Evolutionary conservation across 2,329 filamentous ascomycete genomes (phyloP), one percentile per base, ranked within the genome.

Genomic region (Zymoseptoria passerinii): DNA sequence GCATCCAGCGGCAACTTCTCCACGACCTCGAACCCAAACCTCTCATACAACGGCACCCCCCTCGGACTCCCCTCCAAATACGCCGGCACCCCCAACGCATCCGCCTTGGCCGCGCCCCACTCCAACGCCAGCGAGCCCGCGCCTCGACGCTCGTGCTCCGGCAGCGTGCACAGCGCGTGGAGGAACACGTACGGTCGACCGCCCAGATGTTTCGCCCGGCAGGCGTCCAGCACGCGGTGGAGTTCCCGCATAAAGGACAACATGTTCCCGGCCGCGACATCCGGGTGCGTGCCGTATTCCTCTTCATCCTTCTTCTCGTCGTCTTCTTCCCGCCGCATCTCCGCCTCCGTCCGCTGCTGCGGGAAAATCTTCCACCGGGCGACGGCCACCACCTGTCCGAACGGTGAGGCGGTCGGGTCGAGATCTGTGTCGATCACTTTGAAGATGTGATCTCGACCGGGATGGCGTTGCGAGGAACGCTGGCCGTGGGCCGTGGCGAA

Each of bases 41-140:
- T 67, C 62, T 71, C 71, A 59, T 79, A 79, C 19, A 79, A 58
- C 8, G 66, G 66, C 56, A 69, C 67, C 0, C 72, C 77, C 52
- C 66, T 63, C 23, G 68, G 63, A n/a, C 69, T 74, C 6, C 72
- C 69, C 61, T 77, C 75, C 35, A 79, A 54, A 66, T 76, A 79
- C 2, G 65, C 66, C 13, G 67, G 65, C 52, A 77, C 44, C 0
- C 72, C 71, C 52, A 73, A 63, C 51, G 68, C 59, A 63, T 78
- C 76, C 29, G 75, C 76, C 55, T 72, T 68, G 28, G 70, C 60
- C 10, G 74, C 35, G 0, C 75, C 77, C 71, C 72, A 74, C 18
- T 74, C 61, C 59, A 78, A 40, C 27, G 74, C 60, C 60, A 75
- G 59, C 2, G 54, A 67, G 0, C 70, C 77, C 3, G 75, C 73